Evolutionary conservation across 306 rosid genomes (phyloP), one percentile per base, ranked within the genome.

Genomic region (Cucurbita argyrosperma): DNA sequence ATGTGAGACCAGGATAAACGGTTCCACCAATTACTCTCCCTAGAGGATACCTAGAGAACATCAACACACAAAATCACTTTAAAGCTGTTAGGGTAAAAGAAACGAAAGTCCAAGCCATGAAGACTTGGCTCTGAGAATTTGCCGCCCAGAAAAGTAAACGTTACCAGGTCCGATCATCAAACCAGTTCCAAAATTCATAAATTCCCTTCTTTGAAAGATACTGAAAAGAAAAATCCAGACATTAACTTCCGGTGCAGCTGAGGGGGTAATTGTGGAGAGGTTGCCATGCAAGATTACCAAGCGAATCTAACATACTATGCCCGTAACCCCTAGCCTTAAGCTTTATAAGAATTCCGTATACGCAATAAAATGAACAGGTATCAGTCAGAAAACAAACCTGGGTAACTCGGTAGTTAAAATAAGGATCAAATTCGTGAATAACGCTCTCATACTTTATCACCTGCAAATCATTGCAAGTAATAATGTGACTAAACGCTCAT

Each of bases 21-120:
- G 97, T 94, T 79, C 98, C 98, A 52, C 98, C 98, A 71, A 94
- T 90, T 75, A 94, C 98, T 73, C 98, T 96, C 50, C 98, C 98
- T 71, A 94, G 98, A 77, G 98, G 98, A 89, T 94, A 94, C 99
- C 99, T 92, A 75, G 60, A 76, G 84, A 75, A 65, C 16, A 9
- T 57, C 10, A 69, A 75, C 12, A 67, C 16, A 47, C 23, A 75
- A 42, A 72, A 76, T 6, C 69, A 43, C 69, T 37, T 75, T 19
- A 81, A n/a, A 73, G 64, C 53, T 62, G 82, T 63, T 78, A 51
- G 82, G 49, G 43, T 50, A 80, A 75, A 57, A 50, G 65, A 50
- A 59, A 75, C 3, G 4, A 0, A 26, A 46, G 16, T 37, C 21
- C 45, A 52, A 70, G 4, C 59, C 54, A 14, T 63, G 56, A 52